These are phyloP conservation scores for Santalum album DNA, from an alignment of 164 flowering plant genomes.

Conservation along the genomic window DNA sequence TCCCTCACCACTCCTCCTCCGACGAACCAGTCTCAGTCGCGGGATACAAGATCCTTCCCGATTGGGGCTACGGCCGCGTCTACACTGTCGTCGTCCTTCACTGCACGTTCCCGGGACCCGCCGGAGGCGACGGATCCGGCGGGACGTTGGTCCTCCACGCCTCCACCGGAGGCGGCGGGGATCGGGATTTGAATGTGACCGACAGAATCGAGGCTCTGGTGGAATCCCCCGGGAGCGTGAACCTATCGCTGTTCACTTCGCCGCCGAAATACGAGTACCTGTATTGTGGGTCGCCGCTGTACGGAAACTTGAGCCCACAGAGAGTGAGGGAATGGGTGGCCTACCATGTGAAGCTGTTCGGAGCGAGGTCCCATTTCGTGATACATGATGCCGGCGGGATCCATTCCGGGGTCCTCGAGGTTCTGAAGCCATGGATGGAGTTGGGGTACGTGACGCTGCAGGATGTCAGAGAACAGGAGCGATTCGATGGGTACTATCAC, in stretches of 20 bases:
- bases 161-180: conserved; percentile 44
- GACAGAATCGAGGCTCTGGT: conserved; percentile 41
- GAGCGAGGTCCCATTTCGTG: conserved; percentile 67
- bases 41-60: conserved; percentile 56
- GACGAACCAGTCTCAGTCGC: conserved; percentile 9
- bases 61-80: conserved; percentile 93
- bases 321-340: conserved; percentile 90
- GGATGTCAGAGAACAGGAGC: conserved; percentile 73
- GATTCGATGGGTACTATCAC: conserved; percentile 91
- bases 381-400: conserved; percentile 92
- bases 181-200: conserved; percentile 23
- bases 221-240: conserved; percentile 36
- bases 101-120: conserved; percentile 55
- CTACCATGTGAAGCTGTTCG: conserved; percentile 74
- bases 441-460: conserved; percentile 80
- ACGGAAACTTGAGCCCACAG: conserved; percentile 76
- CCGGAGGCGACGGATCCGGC: conserved; percentile 44
- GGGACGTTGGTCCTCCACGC: conserved; percentile 56
- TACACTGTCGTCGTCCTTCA: conserved; percentile 85
- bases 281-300: conserved; percentile 82
- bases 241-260: conserved; percentile 21
- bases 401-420: conserved; percentile 67
- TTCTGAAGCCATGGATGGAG: conserved; percentile 90
- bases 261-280: conserved; percentile 57
- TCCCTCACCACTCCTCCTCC: conserved; percentile 12